Evolutionary conservation across 495 filamentous ascomycete species (phyloP), one percentile per base, ranked within the genome.

Genomic region (Aspergillus campestris): DNA sequence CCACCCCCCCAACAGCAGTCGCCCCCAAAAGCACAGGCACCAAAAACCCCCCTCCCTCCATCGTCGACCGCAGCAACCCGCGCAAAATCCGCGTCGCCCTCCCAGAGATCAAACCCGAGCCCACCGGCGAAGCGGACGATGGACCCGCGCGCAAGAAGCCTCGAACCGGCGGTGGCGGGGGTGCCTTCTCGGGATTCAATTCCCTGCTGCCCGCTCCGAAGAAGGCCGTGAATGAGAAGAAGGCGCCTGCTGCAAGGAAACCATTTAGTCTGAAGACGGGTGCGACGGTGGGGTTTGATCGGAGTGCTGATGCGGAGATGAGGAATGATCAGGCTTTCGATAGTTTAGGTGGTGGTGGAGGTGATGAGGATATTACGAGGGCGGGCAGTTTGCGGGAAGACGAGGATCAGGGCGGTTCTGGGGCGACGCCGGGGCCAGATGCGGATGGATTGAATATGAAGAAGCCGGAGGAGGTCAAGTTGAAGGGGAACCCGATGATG

Each of bases 131-230:
- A 12, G 63, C 65, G 1, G 58, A 58, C 3, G 64, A 83, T 45
- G 80, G 71, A 11, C 86, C 84, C 1, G 83, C 86, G 8, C 67
- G 83, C 5, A 95, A 95, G 59, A 81, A 82, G 39, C 71, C 74
- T 14, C 79, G 77, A 36, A 73, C 76, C 11, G 71, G 73, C 5
- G 74, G 69, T 35, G 57, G 54, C 18, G 77, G 71, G 6, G 67
- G 78, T 32, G 73, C 74, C 12, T 85, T 91, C 49, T 76, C 82
- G 45, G 82, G 79, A 7, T 92, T 96, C 67, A 90, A 89, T 56
- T 78, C 87, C 3, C 77, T 95, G 31, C 74, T 96, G n/a, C 90
- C 90, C 8, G 77, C 89, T 28, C 90, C 90, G 12, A 96, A 92
- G 64, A 78, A 75, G 27, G 46, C 47, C 15, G 53, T 55, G 31